Base-by-base conservation (phyloP, 805 yeast genomes). In the Nakazawaea sp. region DNA sequence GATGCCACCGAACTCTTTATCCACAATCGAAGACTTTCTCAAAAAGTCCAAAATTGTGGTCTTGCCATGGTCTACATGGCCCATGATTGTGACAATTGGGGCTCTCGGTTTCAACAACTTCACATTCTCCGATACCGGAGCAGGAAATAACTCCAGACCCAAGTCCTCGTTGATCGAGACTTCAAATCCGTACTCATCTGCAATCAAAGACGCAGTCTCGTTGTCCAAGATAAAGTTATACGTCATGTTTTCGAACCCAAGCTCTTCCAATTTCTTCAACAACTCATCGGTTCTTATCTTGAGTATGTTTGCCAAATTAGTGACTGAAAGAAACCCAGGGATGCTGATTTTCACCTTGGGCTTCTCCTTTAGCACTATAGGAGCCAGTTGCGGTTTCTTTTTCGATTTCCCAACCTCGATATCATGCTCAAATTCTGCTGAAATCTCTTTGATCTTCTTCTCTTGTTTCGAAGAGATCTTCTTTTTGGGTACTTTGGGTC, bases 41-140 rank as follows among this genome's bases (percentile, higher is more conserved):
- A 92, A 63, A 51, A 78, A 75, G 56, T 92, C 98, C 38, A 92
- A 68, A 43, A 92, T 80, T 0, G 98, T 90, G 2, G 98, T 92
- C 56, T 92, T 92, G 2, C 98, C 98, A 53, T 92, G 98, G 58
- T 92, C 98, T 21, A 92, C 98, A 57, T 92, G 98, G 2, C 98
- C 98, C 97, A 92, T 92, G 36, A 92, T 85, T 0, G 98, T 89
- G 4, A 92, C 97, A 18, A 92, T 81, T 0, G 98, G 98, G 0
- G 98, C 88, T 45, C 97, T 66, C 5, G 78, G 67, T 31, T 73
- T 75, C 44, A 81, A 55, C 17, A 59, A 51, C 5, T 61, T 59
- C n/a, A 55, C 52, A 20, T 68, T 68, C 2, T 61, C 66, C 0
- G 84, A 73, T 29, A 61, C 60, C 0, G 78, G 73, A 12, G 72